Evolutionary conservation across 2,329 filamentous ascomycete species (phyloP).

Genomic region (Paraphoma chrysanthemicola): DNA sequence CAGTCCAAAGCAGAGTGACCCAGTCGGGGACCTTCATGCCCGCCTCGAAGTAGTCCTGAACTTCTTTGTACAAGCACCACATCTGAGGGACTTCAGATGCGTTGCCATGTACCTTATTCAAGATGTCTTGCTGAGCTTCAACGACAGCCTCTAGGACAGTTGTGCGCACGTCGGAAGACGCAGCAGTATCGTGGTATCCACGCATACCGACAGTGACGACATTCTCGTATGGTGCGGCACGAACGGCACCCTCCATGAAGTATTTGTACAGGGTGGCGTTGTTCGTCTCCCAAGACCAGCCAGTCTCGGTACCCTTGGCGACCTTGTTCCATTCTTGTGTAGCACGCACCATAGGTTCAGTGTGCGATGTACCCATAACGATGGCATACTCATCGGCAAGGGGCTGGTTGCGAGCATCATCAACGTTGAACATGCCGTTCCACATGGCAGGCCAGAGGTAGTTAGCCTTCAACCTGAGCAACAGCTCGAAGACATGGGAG

Average conservation of each 20-base stretch:
- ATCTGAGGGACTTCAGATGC: slow-evolving; percentile 67
- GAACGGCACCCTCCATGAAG: slow-evolving; percentile 70
- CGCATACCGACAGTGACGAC: slow-evolving; percentile 74
- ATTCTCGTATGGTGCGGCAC: slow-evolving; percentile 70
- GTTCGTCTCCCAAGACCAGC: slow-evolving; percentile 75
- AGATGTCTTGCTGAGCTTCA: slow-evolving; percentile 64
- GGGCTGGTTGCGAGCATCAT: slow-evolving; percentile 72
- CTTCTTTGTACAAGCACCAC: slow-evolving; percentile 79
- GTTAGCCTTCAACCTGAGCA: slow-evolving; percentile 73
- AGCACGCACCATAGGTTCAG: slow-evolving; percentile 71
- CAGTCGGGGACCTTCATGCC: slow-evolving; percentile 70
- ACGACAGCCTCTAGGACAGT: slow-evolving; percentile 67
- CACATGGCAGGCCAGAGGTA: slow-evolving; percentile 78
- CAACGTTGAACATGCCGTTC: slow-evolving; percentile 75
- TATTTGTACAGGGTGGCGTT: slow-evolving; percentile 72
- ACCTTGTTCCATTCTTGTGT: slow-evolving; percentile 60
- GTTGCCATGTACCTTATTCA: slow-evolving; percentile 62
- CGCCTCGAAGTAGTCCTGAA: slow-evolving; percentile 71
- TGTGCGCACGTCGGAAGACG: slow-evolving; percentile 65
- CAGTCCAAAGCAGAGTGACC: slow-evolving; percentile 72
- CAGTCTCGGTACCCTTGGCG: slow-evolving; percentile 56
- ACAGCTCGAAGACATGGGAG: slow-evolving; percentile 71
- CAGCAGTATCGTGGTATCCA: slow-evolving; percentile 70
- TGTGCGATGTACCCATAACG: slow-evolving; percentile 76
- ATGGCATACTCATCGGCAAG: slow-evolving; percentile 77